Evolutionary conservation across 192 early-diverging fungal genomes (phyloP), one percentile per base, ranked within the genome.

Genomic region (Umbelopsis ramanniana): DNA sequence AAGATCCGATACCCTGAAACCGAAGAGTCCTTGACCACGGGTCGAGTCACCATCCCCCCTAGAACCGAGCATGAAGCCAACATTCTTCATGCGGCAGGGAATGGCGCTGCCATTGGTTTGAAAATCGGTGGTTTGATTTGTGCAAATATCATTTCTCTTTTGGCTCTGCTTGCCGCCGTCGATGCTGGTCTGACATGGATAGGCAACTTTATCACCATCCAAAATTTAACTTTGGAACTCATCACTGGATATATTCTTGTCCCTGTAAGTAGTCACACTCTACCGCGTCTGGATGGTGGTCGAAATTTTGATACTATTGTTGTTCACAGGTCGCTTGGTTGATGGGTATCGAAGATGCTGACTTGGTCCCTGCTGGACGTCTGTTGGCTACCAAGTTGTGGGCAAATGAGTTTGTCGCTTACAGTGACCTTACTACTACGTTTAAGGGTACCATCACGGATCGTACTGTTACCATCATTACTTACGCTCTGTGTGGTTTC

Each of bases 401-500:
- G 76, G 84, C 89, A 57, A 97, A 95, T 82, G 95, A 97, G 87
- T 94, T 97, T 78, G 89, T 90, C n/a, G 95, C 91, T 6, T 97
- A 93, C 80, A 38, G 74, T 2, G 40, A 69, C 68, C 35, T 86
- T 29, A 69, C 73, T 2, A 76, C 70, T n/a, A n/a, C 46, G 17
- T 71, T 84, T 17, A 76, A 70, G 63, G 76, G 74, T 17, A 47
- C 48, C 35, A 81, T 93, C 52, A 72, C 82, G 12, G 40, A 52
- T 14, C 89, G 91, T 68, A 83, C 81, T 0, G 60, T 71, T 21
- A 72, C 80, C 17, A 85, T 93, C 46, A 75, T 83, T 12, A 89
- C 92, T 33, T 94, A 93, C 79, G 93, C 94, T 22, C 86, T 93
- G 66, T 95, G 94, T 69, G 92, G 92, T n/a, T 97, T 94, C 72